Percentiles rank a stretch among this genome's conserved stretches.
Evolutionary conservation across 163 green algal genomes (phyloP).

Genomic region (Smithsoniella earleae): DNA sequence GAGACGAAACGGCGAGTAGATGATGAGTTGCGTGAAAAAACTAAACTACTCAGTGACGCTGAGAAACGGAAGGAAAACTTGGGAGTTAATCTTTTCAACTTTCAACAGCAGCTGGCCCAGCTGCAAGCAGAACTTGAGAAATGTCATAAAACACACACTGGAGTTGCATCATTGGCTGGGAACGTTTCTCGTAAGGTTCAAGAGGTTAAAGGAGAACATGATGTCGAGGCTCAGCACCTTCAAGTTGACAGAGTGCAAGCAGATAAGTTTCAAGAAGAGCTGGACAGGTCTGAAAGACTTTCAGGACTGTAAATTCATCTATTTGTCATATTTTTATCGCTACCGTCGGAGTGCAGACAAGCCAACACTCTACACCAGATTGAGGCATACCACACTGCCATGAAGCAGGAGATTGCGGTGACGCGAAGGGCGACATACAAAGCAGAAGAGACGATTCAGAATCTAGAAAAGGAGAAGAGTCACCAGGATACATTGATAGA

Average conservation of each 20-base stretch:
- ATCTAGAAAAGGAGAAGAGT: slow-evolving; percentile 72
- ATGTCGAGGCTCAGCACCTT: background rate
- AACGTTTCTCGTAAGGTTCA: background rate
- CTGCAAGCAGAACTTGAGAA: slow-evolving; percentile 73
- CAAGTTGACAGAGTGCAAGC: slow-evolving; percentile 36
- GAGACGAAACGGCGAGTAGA: slow-evolving; percentile 50
- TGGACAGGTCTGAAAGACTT: slow-evolving; percentile 50
- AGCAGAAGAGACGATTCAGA: slow-evolving; percentile 62
- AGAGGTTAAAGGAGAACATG: background rate
- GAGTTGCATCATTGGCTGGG: background rate
- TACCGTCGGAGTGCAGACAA: slow-evolving; percentile 36
- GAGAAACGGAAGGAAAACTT: slow-evolving; percentile 64
- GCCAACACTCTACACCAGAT: slow-evolving; percentile 49
- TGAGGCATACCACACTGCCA: slow-evolving; percentile 73
- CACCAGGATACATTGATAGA: slow-evolving; percentile 74
- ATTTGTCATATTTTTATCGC: too few relatives aligned
- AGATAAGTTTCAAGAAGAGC: slow-evolving; percentile 62
- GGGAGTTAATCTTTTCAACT: slow-evolving; percentile 84
- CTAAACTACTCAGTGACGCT: slow-evolving; percentile 40
- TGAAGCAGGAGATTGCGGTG: slow-evolving; percentile 76
- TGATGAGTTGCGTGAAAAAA: slow-evolving; percentile 65
- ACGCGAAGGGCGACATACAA: slow-evolving; percentile 68
- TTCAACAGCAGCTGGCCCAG: slow-evolving; percentile 77
- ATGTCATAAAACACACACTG: slow-evolving; percentile 48
- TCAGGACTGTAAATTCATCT: background rate